Evolutionary conservation across 2,329 filamentous ascomycete species (phyloP).

Genomic region (Colletotrichum tropicale): DNA sequence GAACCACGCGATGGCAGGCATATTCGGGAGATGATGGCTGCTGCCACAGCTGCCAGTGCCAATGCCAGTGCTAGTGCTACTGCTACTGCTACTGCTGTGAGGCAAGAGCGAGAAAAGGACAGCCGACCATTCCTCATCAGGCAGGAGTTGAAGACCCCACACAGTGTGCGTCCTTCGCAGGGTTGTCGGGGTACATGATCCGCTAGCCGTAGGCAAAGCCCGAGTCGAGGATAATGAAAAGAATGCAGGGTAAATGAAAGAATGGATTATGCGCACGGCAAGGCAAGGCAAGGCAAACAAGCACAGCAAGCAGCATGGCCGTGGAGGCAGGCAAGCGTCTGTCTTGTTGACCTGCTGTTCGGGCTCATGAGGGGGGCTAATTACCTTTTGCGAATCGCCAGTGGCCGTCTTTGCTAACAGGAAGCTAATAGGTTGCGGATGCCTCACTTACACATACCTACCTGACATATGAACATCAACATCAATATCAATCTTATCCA

Average conservation of each 20-base stretch:
- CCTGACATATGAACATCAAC: background rate
- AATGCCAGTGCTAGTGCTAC: background rate
- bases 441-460: background rate
- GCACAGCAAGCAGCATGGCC: background rate
- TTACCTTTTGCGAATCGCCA: background rate
- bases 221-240: background rate
- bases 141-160: background rate
- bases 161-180: background rate
- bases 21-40: background rate
- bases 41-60: background rate
- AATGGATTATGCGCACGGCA: background rate
- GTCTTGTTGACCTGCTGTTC: background rate
- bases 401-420: background rate
- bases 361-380: background rate
- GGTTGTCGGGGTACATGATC: background rate
- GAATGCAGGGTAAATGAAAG: slow-evolving; percentile 2
- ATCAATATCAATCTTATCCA: background rate
- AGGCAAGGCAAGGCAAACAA: background rate
- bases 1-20: background rate
- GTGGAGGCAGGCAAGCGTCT: background rate
- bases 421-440: background rate
- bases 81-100: background rate
- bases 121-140: background rate
- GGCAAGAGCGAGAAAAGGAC: background rate
- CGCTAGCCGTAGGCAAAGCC: background rate